A percentile compares a stretch with the other conserved stretches of the same genome.
These are phyloP conservation scores for Azolla pinnata DNA, from an alignment of 75 land plant genomes.

Conservation along the genomic window DNA sequence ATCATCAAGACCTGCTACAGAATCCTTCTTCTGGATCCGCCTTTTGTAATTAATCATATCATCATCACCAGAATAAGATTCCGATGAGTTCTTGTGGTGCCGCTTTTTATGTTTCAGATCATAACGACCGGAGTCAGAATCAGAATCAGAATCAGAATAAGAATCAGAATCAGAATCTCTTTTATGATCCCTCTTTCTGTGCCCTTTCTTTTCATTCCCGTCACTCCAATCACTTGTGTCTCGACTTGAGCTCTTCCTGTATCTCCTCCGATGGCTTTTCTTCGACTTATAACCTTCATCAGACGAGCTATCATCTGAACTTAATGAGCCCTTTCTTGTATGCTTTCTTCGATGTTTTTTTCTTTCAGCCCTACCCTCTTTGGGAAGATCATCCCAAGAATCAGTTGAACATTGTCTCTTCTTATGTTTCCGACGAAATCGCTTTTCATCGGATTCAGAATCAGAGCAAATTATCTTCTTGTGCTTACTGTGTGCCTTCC, in stretches of 20 bases:
- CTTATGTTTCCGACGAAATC: slow-evolving; percentile 39
- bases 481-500: slow-evolving; percentile 23
- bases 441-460: slow-evolving; percentile 36
- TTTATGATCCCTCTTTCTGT: slow-evolving; percentile 16
- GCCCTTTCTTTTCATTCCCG: not conserved
- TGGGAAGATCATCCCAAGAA: slow-evolving; percentile 7
- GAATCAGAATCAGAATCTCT: slow-evolving; percentile 19
- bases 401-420: slow-evolving; percentile 14
- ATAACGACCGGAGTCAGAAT: too few species aligned
- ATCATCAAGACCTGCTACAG: not conserved
- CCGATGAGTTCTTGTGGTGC: too few species aligned
- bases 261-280: slow-evolving; percentile 18
- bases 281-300: slow-evolving; percentile 18
- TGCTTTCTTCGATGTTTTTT: not conserved
- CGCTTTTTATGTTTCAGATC: too few species aligned
- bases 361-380: slow-evolving; percentile 1
- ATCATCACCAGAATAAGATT: too few species aligned
- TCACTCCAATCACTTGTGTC: not conserved
- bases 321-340: slow-evolving; percentile 9
- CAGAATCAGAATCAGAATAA: slow-evolving; percentile 14
- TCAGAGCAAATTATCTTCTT: slow-evolving; percentile 39
- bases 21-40: too few species aligned
- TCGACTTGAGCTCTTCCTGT: slow-evolving; percentile 15
- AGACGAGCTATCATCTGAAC: slow-evolving; percentile 21
- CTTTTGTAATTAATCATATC: too few species aligned